A percentile compares a stretch with the other conserved stretches of the same genome.
These are phyloP conservation scores for Closterium sp. DNA, from an alignment of 139 green algal genomes.

Conservation along the genomic window DNA sequence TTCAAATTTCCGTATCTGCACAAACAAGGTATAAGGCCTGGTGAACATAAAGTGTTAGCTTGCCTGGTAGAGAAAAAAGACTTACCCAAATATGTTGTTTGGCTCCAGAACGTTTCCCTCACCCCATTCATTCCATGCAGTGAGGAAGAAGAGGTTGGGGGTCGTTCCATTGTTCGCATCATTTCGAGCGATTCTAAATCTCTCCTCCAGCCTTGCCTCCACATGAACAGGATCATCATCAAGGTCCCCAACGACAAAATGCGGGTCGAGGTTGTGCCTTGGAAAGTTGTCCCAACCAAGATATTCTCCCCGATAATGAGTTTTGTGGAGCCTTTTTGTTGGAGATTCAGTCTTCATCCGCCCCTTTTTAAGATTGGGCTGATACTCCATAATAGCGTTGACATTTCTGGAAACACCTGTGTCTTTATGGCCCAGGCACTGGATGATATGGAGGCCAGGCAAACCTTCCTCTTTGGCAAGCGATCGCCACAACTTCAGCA, in stretches of 20 bases:
- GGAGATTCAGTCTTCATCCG: not conserved
- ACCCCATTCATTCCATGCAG: constrained; percentile 27
- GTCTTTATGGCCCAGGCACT: constrained; percentile 18
- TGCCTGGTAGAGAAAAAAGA: not conserved
- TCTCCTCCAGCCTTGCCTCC: not conserved
- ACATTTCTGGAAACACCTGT: constrained; percentile 1
- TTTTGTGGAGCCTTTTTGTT: constrained; percentile 1
- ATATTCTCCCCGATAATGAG: constrained; percentile 21
- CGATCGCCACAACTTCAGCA: constrained; percentile 9
- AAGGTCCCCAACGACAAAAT: constrained; percentile 14
- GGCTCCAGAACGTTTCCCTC: constrained; percentile 33
- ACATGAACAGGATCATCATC: constrained; percentile 30
- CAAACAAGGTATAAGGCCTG: not conserved
- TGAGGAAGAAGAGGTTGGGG: constrained; percentile 27
- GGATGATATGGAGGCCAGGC: constrained; percentile 21
- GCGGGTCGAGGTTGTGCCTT: constrained; percentile 12
- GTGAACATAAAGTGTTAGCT: not conserved
- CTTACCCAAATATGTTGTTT: constrained; percentile 28
- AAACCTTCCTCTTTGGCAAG: constrained; percentile 14
- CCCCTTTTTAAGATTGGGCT: constrained; percentile 13
- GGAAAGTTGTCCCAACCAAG: constrained; percentile 31
- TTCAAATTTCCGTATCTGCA: constrained; percentile 25
- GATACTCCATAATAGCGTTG: constrained; percentile 26
- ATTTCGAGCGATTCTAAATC: constrained; percentile 1
- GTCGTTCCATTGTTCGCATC: constrained; percentile 19